These are phyloP conservation scores for Phlebiopsis flavidoalba DNA, from an alignment of 768 basidiomycete genomes.

Conservation along the genomic window DNA sequence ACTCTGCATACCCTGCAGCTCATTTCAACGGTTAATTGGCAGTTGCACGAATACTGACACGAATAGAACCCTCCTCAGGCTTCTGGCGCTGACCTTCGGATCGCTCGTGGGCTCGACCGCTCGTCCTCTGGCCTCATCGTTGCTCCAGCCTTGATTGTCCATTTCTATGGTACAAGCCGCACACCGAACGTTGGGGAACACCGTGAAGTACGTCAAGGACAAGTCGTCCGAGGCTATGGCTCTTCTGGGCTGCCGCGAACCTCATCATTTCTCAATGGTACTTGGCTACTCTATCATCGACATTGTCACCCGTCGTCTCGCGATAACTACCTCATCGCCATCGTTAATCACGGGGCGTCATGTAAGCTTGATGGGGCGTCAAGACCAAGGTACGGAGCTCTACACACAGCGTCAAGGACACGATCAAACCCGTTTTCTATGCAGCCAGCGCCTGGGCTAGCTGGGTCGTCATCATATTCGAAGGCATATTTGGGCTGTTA, in stretches of 20 bases:
- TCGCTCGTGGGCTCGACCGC: conserved; percentile 67
- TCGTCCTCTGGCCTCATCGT: conserved; percentile 61
- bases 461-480: conserved; percentile 73
- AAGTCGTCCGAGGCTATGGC: conserved; percentile 74
- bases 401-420: conserved; percentile 68
- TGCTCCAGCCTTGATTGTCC: conserved; percentile 55
- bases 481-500: conserved; percentile 58
- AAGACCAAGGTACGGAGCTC: conserved; percentile 62
- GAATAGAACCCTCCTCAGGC: conserved; percentile 34
- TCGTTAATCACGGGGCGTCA: conserved; percentile 77
- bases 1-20: neutral
- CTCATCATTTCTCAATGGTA: conserved; percentile 76
- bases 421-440: conserved; percentile 67
- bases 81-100: conserved; percentile 60
- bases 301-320: conserved; percentile 51
- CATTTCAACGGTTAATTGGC: neutral
- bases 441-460: conserved; percentile 65
- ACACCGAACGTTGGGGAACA: conserved; percentile 50
- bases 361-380: conserved; percentile 60
- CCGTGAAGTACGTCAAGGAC: conserved; percentile 54
- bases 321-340: conserved; percentile 48
- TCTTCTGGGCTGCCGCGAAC: conserved; percentile 80
- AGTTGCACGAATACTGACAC: neutral
- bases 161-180: conserved; percentile 63
- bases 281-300: conserved; percentile 69